A percentile compares a stretch with the other conserved stretches of the same genome.
Conservation (phyloP, 805 yeast genomes). For the Lipomyces kockii region DNA sequence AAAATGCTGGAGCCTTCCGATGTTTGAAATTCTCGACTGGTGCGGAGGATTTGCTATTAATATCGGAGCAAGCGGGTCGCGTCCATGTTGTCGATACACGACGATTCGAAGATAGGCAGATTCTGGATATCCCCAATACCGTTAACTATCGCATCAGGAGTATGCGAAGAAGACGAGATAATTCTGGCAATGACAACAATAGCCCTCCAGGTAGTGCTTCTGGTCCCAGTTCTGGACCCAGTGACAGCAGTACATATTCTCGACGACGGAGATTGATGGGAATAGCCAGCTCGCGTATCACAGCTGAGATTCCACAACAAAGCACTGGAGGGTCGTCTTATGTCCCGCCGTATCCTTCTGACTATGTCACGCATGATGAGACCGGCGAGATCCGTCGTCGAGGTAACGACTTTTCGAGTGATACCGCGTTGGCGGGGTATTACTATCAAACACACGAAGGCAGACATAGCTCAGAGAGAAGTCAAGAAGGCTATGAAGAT, state of each 20-base stretch:
- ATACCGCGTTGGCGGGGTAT: neutral
- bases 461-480: neutral
- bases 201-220: neutral
- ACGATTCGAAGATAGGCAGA: constrained; percentile 73
- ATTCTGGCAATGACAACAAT: neutral
- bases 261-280: constrained; percentile 1
- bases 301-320: neutral
- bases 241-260: neutral
- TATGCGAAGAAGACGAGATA: neutral
- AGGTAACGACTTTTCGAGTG: neutral
- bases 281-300: neutral
- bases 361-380: constrained; percentile 4
- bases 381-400: constrained; percentile 3
- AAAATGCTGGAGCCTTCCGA: constrained; percentile 66
- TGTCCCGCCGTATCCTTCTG: neutral
- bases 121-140: constrained; percentile 50
- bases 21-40: constrained; percentile 66
- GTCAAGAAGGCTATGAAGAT: neutral
- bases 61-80: constrained; percentile 84
- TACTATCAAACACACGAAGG: neutral
- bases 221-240: neutral
- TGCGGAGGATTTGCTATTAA: constrained; percentile 72
- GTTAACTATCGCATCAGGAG: constrained; percentile 2
- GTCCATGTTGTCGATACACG: constrained; percentile 85
- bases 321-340: neutral